Conservation (phyloP, 768 basidiomycete species). For the Kwoniella newhampshirensis region DNA sequence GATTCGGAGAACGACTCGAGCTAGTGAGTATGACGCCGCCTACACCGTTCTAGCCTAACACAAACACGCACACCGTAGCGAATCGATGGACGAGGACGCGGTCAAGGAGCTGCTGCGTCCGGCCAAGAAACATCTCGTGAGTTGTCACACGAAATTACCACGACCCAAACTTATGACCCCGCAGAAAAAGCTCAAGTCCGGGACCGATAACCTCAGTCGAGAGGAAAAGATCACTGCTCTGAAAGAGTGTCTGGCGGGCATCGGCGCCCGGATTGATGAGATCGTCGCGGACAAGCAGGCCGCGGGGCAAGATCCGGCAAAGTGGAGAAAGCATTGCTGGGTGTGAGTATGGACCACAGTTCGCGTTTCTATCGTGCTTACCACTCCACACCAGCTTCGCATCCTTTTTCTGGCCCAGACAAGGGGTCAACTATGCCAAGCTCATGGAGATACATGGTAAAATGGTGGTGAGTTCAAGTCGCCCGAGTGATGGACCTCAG, state of each 20-base stretch:
- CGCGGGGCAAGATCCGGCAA: conserved; percentile 75
- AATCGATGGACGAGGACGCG: conserved; percentile 88
- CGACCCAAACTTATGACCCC: not conserved
- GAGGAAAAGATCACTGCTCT: conserved; percentile 95
- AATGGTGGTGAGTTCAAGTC: conserved; percentile 59
- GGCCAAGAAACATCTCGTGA: conserved; percentile 90
- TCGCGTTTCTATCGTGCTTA: not conserved
- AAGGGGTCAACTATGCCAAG: conserved; percentile 82
- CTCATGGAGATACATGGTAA: conserved; percentile 93
- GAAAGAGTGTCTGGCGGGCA: conserved; percentile 91
- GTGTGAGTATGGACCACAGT: conserved; percentile 64
- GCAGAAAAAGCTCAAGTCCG: conserved; percentile 91
- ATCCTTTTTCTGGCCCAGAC: conserved; percentile 95
- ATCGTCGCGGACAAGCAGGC: conserved; percentile 74
- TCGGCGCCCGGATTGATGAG: conserved; percentile 84
- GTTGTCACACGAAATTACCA: conserved; percentile 36
- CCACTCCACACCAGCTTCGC: conserved; percentile 69
- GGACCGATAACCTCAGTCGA: conserved; percentile 86
- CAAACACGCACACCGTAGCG: conserved; percentile 63
- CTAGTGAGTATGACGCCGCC: conserved; percentile 67
- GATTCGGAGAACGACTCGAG: conserved; percentile 88
- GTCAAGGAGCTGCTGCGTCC: conserved; percentile 95
- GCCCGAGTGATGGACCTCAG: not conserved
- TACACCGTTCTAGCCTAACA: not conserved
- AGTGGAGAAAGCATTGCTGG: conserved; percentile 95